phyloP scores from a whole-genome alignment of 2,329 filamentous ascomycete species.

The Mycosphaerella sp. region DNA sequence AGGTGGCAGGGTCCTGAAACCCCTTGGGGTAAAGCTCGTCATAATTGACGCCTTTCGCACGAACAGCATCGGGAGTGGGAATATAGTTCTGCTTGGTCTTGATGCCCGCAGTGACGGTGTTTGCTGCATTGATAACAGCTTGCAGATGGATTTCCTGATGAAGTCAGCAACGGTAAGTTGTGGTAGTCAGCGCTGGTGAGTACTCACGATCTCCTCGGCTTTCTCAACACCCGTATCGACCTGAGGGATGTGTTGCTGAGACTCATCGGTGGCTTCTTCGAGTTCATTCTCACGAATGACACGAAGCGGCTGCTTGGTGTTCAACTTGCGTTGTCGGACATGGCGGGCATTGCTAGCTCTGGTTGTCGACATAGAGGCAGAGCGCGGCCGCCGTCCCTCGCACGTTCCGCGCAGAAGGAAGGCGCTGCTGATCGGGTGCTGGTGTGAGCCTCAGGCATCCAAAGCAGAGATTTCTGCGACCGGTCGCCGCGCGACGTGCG shows the following conservation, averaged over 20 bases:
- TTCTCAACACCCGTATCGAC: slow-evolving; percentile 97
- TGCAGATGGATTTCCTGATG: slow-evolving; percentile 89
- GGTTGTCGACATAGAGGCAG: slow-evolving; percentile 23
- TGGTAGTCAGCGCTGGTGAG: slow-evolving; percentile 8
- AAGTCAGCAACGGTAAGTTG: slow-evolving; percentile 20
- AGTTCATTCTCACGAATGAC: slow-evolving; percentile 88
- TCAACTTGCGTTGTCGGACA: slow-evolving; percentile 81
- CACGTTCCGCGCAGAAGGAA: slow-evolving; percentile 4
- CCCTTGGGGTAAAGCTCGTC: slow-evolving; percentile 74
- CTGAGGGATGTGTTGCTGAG: slow-evolving; percentile 71
- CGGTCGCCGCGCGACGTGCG: slow-evolving; percentile 1
- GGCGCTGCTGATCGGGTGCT: not conserved
- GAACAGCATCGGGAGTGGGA: slow-evolving; percentile 59
- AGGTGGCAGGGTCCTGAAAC: slow-evolving; percentile 81
- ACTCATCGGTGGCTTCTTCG: slow-evolving; percentile 70
- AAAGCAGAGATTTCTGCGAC: slow-evolving; percentile 5
- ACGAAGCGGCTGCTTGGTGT: slow-evolving; percentile 78
- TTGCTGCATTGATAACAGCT: slow-evolving; percentile 64
- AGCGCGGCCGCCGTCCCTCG: slow-evolving; percentile 8
- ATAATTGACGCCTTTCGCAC: slow-evolving; percentile 65
- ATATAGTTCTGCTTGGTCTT: slow-evolving; percentile 59
- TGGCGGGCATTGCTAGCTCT: slow-evolving; percentile 35
- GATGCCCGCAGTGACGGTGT: slow-evolving; percentile 49
- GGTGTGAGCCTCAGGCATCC: slow-evolving; percentile 4
- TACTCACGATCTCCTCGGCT: slow-evolving; percentile 90